These are phyloP conservation scores for Stentor coeruleus DNA, from an alignment of 73 alveolate species.

Conservation along the genomic window DNA sequence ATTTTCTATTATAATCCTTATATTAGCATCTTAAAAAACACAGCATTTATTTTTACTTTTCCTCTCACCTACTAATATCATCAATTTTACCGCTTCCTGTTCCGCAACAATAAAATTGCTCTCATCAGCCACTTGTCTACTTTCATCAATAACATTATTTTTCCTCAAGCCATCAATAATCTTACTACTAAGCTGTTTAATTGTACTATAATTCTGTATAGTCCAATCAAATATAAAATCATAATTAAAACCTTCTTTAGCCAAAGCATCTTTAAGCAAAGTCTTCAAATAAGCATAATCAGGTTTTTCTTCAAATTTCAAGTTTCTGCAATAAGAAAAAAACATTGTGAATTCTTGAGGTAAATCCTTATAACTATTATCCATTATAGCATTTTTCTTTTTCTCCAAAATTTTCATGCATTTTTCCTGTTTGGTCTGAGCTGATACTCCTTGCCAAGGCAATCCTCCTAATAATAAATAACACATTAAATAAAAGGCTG, in stretches of 20 bases:
- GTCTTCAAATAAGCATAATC: constrained; percentile 25
- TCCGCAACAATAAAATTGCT: too few species aligned
- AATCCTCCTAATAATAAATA: constrained; percentile 52
- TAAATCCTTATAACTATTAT: constrained; percentile 29
- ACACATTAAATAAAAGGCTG: constrained; percentile 55
- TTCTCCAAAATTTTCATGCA: constrained; percentile 39
- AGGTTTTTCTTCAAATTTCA: constrained; percentile 37
- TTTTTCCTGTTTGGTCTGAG: background rate
- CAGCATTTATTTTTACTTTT: too few species aligned
- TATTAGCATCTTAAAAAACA: too few species aligned
- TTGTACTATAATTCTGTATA: background rate
- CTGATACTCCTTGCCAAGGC: background rate
- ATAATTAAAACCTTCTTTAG: background rate
- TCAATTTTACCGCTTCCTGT: too few species aligned
- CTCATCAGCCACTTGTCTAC: background rate
- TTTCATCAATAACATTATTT: background rate
- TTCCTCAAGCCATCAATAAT: constrained; percentile 1
- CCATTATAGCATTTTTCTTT: constrained; percentile 17
- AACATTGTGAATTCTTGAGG: constrained; percentile 27
- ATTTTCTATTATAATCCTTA: too few species aligned
- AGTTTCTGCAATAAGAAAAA: constrained; percentile 22
- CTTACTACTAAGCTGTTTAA: background rate
- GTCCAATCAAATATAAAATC: background rate
- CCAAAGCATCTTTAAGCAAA: background rate
- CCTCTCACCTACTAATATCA: too few species aligned